Base-by-base conservation (phyloP, 305 asterid genomes). In the Petunia hybrid region DNA sequence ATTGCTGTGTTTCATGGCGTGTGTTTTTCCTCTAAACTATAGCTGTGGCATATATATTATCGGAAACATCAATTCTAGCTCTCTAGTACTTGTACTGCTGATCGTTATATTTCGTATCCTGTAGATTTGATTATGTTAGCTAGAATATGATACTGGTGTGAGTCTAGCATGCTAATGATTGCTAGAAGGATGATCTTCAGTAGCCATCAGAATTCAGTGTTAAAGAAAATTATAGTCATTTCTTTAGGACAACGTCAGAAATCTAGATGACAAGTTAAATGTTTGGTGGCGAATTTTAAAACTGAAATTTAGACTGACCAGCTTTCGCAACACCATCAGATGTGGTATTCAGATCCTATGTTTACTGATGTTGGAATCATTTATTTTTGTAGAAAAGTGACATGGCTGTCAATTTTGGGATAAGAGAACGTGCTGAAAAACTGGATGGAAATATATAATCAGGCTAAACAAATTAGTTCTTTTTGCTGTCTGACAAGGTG, bases 251-350 rank as follows among this genome's bases (percentile, higher is more conserved):
- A n/a, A 67, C 55, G 55, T 67, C 36, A 41, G 75, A 41, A 67
- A 65, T 65, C 71, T 65, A 48, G 10, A 39, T 45, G 71, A 65
- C 1, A 65, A 2, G 71, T 65, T 65, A 65, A 65, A 65, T 48
- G 31, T 63, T 65, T 65, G 48, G 13, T 65, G 48, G 35, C 12
- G 9, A 65, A 65, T 65, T 62, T 13, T 31, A 65, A 65, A 0
- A 7, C 31, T 65, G 12, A 65, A 39, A 70, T 46, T 31, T 70
- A 70, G 77, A 70, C 77, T 45, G 77, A 41, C 10, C 42, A 59
- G 3, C 61, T 46, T 42, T 46, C 77, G 10, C 60, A 31, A 70
- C 61, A 45, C 60, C 77, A 46, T 70, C 77, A 46, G 60, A 70
- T 70, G 61, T 31, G 40, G 2, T 31, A 46, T 60, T 31, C 42